Evolutionary conservation across 768 basidiomycete genomes (phyloP).

Genomic region (Calocybe gangraenosa): DNA sequence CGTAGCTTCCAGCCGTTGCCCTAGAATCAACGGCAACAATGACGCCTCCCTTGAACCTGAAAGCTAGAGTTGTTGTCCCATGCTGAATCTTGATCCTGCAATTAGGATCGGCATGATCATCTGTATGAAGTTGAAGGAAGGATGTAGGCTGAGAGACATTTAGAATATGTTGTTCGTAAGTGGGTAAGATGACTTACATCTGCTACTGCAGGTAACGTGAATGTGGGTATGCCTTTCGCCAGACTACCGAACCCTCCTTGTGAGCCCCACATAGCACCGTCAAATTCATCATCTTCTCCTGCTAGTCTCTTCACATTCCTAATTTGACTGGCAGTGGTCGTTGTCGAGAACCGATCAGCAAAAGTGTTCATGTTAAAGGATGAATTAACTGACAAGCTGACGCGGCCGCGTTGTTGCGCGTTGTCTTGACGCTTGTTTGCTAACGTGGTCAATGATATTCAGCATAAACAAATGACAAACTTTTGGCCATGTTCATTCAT

Average conservation of each 20-base stretch:
- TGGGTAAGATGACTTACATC: constrained; percentile 51
- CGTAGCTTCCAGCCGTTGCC: constrained; percentile 95
- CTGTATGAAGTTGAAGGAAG: constrained; percentile 91
- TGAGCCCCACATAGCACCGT: constrained; percentile 79
- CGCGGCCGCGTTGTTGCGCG: constrained; percentile 42
- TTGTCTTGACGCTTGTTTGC: constrained; percentile 31
- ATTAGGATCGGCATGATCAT: constrained; percentile 89
- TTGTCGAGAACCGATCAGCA: constrained; percentile 61
- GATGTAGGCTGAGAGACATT: constrained; percentile 64
- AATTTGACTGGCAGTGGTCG: constrained; percentile 44
- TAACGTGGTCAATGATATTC: constrained; percentile 1
- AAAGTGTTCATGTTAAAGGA: constrained; percentile 61
- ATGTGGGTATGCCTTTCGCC: constrained; percentile 65
- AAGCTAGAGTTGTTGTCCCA: constrained; percentile 97
- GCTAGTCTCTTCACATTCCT: constrained; percentile 42
- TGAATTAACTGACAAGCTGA: constrained; percentile 27
- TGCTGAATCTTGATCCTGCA: constrained; percentile 99
- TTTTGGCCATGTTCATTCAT: background rate
- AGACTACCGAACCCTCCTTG: constrained; percentile 77
- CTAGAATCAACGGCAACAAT: constrained; percentile 99
- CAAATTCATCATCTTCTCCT: constrained; percentile 60
- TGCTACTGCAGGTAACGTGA: constrained; percentile 67
- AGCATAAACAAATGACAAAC: constrained; percentile 6
- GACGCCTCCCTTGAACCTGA: constrained; percentile 94
- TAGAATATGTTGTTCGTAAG: constrained; percentile 2